A percentile compares a stretch with the other conserved stretches of the same genome.
These are phyloP conservation scores for Tolypocladium endophyticum DNA, from an alignment of 2,329 filamentous ascomycete species.

Conservation along the genomic window DNA sequence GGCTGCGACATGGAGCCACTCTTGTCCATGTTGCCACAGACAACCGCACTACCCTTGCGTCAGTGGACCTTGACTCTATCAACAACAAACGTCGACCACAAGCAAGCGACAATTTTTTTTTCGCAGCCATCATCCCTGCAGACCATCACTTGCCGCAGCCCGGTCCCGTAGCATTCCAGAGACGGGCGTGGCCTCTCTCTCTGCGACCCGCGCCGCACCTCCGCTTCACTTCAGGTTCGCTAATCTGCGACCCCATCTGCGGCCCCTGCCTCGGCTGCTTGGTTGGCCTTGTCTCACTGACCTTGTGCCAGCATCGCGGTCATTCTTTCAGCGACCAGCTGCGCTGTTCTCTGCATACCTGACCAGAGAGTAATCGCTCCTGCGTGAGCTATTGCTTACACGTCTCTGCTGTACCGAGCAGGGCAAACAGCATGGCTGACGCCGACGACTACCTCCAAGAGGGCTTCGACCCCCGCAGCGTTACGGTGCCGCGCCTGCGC, in stretches of 20 bases:
- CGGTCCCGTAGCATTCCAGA: background rate
- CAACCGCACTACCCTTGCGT: conserved; percentile 23
- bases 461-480: conserved; percentile 70
- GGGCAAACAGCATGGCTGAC: conserved; percentile 40
- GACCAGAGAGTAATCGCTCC: background rate
- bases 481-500: conserved; percentile 81
- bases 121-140: conserved; percentile 4
- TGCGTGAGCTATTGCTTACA: background rate
- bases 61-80: conserved; percentile 13
- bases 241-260: conserved; percentile 2
- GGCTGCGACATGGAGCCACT: background rate
- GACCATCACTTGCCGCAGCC: background rate
- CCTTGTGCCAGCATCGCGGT: background rate
- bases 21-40: conserved; percentile 26
- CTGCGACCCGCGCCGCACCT: conserved; percentile 2
- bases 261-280: conserved; percentile 4
- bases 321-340: background rate
- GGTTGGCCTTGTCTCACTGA: conserved; percentile 3
- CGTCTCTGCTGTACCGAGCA: background rate
- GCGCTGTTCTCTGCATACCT: background rate
- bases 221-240: background rate
- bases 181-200: background rate
- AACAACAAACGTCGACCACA: conserved; percentile 4
- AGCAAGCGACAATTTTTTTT: background rate
- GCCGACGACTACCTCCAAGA: conserved; percentile 77